Base-by-base conservation (phyloP, 2,329 filamentous ascomycete species). In the Niveomyces coronatus region DNA sequence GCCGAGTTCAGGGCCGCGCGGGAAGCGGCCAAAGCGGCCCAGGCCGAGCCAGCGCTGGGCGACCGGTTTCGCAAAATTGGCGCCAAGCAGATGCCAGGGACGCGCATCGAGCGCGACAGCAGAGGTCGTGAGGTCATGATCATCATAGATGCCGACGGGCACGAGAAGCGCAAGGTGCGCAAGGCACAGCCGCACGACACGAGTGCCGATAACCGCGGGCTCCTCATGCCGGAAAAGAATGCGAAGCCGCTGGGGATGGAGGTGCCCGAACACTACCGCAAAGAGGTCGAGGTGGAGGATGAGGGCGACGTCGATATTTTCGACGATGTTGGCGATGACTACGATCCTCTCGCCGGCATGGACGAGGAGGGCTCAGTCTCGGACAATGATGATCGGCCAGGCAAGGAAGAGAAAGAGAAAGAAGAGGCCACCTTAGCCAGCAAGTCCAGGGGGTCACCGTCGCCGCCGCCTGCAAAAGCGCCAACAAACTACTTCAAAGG, bases 1-100 rank as follows among this genome's bases (percentile, higher is more conserved):
- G 79, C 78, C 2, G 77, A 82, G 37, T 57, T 82, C 49, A 82
- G 79, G 51, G 76, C 76, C 2, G 64, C 74, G 3, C 65, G 78
- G 43, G 64, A 70, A 38, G 76, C 76, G 2, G 74, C 76, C 17
- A 76, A 76, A 48, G 65, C 67, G 10, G n/a, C n/a, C n/a, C 59
- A 67, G 44, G 54, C 65, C 40, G 66, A 71, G 36, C 68, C 70
- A 0, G 57, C 60, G 3, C 55, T 83, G 6, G 74, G 76, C 1
- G 62, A 68, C 10, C 73, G 67, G 36, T 83, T 83, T 56, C 79
- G 70, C 46, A 82, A 78, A 58, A 76, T 83, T 38, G 75, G 76
- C 2, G 64, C 61, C 8, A 69, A 67, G 44, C 65, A 69, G 47
- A 63, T 64, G 19, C 63, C 71, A 0, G 70, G 69, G 5, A 70